Evolutionary conservation across 2,329 filamentous ascomycete species (phyloP).

Genomic region (Zymoseptoria ardabiliae): DNA sequence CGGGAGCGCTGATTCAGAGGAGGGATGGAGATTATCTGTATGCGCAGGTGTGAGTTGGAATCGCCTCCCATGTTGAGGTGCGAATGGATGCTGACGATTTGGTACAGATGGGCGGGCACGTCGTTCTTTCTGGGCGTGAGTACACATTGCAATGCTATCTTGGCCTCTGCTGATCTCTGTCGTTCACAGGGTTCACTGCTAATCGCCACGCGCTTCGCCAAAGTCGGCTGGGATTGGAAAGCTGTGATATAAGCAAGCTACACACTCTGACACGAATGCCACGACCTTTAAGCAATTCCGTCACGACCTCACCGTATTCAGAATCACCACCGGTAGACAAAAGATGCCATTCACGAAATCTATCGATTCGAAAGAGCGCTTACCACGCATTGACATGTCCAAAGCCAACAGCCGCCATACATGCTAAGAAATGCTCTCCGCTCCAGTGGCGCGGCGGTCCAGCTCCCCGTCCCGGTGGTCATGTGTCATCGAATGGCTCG

Average conservation of each 20-base stretch:
- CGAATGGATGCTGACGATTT: not conserved
- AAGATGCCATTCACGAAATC: too few species aligned
- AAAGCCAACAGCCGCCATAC: too few species aligned
- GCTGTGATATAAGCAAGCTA: slow-evolving; percentile 18
- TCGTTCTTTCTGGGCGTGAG: slow-evolving; percentile 22
- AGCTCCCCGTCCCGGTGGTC: too few species aligned
- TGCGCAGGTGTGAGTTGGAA: slow-evolving; percentile 34
- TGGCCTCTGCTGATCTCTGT: not conserved
- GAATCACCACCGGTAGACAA: too few species aligned
- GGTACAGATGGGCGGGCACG: slow-evolving; percentile 32
- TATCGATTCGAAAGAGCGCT: too few species aligned
- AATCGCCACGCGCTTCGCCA: slow-evolving; percentile 22
- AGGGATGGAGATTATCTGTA: slow-evolving; percentile 36
- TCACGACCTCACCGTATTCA: too few species aligned
- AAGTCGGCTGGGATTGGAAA: slow-evolving; percentile 24
- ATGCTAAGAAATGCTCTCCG: too few species aligned
- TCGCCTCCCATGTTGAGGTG: not conserved
- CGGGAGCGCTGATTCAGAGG: slow-evolving; percentile 39
- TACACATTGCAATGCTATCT: not conserved
- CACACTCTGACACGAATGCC: too few species aligned
- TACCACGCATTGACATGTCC: too few species aligned
- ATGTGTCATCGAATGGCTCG: too few species aligned
- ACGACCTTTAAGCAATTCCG: too few species aligned
- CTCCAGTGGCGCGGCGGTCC: too few species aligned
- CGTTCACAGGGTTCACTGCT: slow-evolving; percentile 12